These are phyloP conservation scores for Dactylonectria macrodidyma DNA, from an alignment of 2,329 filamentous ascomycete genomes.

Conservation along the genomic window DNA sequence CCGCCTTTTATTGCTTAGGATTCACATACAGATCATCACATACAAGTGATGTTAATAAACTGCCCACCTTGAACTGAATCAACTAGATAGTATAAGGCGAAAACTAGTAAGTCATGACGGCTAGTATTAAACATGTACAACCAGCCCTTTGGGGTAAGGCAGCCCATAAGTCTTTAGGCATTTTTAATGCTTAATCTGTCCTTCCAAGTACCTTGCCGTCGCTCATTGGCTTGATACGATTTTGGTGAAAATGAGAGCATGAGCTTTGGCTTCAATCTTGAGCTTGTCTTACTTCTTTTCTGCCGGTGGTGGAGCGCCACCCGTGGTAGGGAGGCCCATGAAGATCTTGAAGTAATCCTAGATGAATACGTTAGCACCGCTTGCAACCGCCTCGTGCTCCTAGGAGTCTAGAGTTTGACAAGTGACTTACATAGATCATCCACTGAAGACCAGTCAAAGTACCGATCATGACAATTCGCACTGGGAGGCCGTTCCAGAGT, in stretches of 20 bases:
- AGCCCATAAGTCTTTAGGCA: neutral
- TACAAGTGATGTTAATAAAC: too few relatives aligned
- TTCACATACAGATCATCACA: too few relatives aligned
- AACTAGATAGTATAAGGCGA: too few relatives aligned
- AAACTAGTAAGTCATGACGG: too few relatives aligned
- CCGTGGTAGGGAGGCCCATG: constrained; percentile 89
- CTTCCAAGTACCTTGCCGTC: too few relatives aligned
- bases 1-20: too few relatives aligned
- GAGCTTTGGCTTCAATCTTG: neutral
- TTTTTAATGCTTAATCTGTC: too few relatives aligned
- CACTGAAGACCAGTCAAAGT: constrained; percentile 88
- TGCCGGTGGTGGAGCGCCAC: constrained; percentile 72
- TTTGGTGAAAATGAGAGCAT: neutral
- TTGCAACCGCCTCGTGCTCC: neutral
- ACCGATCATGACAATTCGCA: constrained; percentile 91
- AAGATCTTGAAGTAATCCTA: constrained; percentile 91
- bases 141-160: too few relatives aligned
- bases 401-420: neutral
- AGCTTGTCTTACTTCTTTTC: constrained; percentile 60
- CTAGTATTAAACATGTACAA: too few relatives aligned
- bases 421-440: constrained; percentile 85
- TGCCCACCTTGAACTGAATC: too few relatives aligned
- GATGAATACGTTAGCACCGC: constrained; percentile 37
- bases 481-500: constrained; percentile 92
- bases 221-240: neutral